Evolutionary conservation across 371 early-diverging fungal genomes (phyloP), one percentile per base, ranked within the genome.

Genomic region (Circinella umbellata): DNA sequence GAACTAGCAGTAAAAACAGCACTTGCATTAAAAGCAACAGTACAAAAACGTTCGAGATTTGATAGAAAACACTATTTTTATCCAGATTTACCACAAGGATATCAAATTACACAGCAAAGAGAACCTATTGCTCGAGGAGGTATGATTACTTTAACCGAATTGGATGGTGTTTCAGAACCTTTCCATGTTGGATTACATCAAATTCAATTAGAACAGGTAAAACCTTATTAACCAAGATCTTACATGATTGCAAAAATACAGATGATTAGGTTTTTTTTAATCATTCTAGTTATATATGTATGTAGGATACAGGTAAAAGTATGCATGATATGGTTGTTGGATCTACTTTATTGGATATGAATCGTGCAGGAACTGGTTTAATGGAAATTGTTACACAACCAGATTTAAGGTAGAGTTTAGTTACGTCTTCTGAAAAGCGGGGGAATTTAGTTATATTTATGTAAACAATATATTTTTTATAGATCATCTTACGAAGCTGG

Each of bases 61-160:
- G 97, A 97, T 65, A 89, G 98, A 54, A 96, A 97, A 72, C 98
- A 97, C 76, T 97, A 97, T 73, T 95, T 94, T 75, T 97, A 97
- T 75, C 91, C 91, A 6, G 98, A 97, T 79, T 83, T 95, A 65
- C 96, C 96, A 14, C 91, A 89, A 68, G 97, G 98, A 9, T 97
- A 94, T 75, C 98, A 97, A 79, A 95, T 97, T 62, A 97, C 98
- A 17, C 98, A 97, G 69, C 90, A 94, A 62, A 81, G 87, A 75
- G 91, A 88, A 61, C 95, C 95, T 3, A 79, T 94, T 64, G 89
- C 92, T 15, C 71, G 76, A 20, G 88, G 90, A 37, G 94, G 95
- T 6, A 68, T 63, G 37, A 73, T 94, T 8, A 64, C 37, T 7
- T 60, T 93, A 27, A 77, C 77, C 0, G 74, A 79, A 38, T 68